phyloP scores from a whole-genome alignment of 129 eudicot species.

The Silybum marianum region DNA sequence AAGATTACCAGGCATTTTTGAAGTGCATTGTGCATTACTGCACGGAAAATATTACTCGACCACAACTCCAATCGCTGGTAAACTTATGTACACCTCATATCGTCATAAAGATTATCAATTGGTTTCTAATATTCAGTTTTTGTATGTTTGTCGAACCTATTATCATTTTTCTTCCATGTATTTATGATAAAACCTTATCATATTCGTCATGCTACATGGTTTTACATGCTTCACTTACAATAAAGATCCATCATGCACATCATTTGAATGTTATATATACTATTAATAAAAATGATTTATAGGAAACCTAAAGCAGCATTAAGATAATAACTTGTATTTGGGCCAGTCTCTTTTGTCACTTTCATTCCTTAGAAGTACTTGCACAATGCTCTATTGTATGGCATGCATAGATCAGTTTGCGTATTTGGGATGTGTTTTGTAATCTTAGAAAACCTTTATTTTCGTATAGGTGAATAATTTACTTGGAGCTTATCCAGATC shows the following conservation, averaged over 20 bases:
- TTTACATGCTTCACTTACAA: background rate
- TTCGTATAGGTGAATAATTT: slow-evolving; percentile 56
- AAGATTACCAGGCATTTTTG: slow-evolving; percentile 53
- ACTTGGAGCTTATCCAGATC: slow-evolving; percentile 68
- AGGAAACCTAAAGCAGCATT: background rate
- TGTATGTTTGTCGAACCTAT: background rate
- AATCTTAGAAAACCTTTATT: slow-evolving; percentile 15
- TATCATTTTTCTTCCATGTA: background rate
- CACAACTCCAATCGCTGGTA: slow-evolving; percentile 65
- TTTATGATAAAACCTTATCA: background rate
- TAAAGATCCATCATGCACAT: background rate
- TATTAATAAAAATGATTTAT: background rate
- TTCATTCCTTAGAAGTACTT: background rate
- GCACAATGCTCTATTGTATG: background rate
- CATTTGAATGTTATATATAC: background rate
- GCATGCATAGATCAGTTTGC: background rate
- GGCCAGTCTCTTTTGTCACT: background rate
- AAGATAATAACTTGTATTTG: background rate
- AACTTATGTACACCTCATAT: slow-evolving; percentile 20
- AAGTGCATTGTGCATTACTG: slow-evolving; percentile 63
- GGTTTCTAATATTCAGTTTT: background rate
- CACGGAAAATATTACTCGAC: slow-evolving; percentile 53
- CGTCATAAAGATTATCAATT: slow-evolving; percentile 16
- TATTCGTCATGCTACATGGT: background rate
- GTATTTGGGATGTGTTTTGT: background rate